Conservation (phyloP, 352 stramenopile genomes). For the Phytophthora megakarya region DNA sequence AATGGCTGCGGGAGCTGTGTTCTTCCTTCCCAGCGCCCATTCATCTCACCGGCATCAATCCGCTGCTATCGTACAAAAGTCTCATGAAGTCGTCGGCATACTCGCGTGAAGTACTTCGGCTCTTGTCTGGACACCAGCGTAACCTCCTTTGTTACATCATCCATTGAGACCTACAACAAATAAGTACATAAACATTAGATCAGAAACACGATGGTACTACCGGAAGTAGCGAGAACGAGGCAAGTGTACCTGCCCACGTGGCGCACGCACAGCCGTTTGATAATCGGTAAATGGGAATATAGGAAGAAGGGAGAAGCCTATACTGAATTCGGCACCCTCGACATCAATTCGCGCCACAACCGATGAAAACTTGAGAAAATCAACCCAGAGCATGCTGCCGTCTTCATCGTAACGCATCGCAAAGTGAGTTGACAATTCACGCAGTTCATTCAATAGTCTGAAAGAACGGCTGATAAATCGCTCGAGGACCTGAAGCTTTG, state of each 20-base stretch:
- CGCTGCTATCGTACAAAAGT: constrained; percentile 46
- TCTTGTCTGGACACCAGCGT: constrained; percentile 41
- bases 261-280: constrained; percentile 46
- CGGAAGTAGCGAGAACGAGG: constrained; percentile 5
- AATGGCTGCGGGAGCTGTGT: neutral
- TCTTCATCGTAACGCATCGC: constrained; percentile 51
- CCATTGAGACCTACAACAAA: constrained; percentile 51
- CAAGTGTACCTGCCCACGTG: constrained; percentile 52
- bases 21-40: neutral
- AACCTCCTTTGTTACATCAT: constrained; percentile 54
- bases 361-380: constrained; percentile 70
- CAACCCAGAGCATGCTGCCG: constrained; percentile 54
- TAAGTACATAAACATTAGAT: neutral
- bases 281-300: constrained; percentile 61
- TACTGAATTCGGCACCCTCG: constrained; percentile 47
- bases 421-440: constrained; percentile 60
- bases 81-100: constrained; percentile 55
- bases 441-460: constrained; percentile 61
- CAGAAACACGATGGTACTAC: neutral
- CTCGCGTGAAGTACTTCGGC: constrained; percentile 61
- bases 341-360: constrained; percentile 14
- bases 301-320: constrained; percentile 57
- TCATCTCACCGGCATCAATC: constrained; percentile 6
- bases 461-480: constrained; percentile 57
- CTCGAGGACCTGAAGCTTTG: constrained; percentile 55